phyloP scores from a whole-genome alignment of 805 yeast genomes.

The Millerozyma acaciae region DNA sequence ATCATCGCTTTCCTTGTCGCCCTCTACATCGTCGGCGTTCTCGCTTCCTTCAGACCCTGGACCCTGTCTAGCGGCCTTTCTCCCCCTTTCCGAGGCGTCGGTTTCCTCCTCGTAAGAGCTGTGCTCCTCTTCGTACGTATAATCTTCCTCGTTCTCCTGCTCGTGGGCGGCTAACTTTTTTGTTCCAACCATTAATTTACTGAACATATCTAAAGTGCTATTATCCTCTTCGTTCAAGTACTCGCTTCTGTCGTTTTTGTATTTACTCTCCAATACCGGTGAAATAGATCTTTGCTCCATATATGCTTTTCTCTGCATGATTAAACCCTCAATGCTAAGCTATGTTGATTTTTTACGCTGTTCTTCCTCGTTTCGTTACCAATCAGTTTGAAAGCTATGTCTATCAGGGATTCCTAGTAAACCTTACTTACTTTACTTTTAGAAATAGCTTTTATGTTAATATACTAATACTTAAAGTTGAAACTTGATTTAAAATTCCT shows the following conservation, averaged over 20 bases:
- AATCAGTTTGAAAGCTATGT: no score
- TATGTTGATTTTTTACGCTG: no score
- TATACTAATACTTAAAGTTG: no score
- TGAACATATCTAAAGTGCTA: conserved; percentile 2
- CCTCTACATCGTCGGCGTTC: not conserved
- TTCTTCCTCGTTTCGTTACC: no score
- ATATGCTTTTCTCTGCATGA: conserved; percentile 4
- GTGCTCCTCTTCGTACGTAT: not conserved
- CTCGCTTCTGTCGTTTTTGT: not conserved
- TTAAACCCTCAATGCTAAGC: no score
- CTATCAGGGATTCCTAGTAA: no score
- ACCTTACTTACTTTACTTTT: no score
- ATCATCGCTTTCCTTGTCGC: not conserved
- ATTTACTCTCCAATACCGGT: conserved; percentile 4
- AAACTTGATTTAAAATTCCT: no score
- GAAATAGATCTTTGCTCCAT: conserved; percentile 5
- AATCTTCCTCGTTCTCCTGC: not conserved
- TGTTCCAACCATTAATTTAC: conserved; percentile 1
- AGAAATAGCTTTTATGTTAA: no score
- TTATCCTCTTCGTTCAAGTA: conserved; percentile 2
- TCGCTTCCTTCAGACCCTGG: not conserved
- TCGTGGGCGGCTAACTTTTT: conserved; percentile 4
- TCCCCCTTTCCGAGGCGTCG: not conserved
- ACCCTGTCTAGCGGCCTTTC: no score
- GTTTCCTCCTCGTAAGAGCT: not conserved